Percentiles rank a stretch among this genome's conserved stretches.
Conservation (phyloP, 257 asterid species). For the Plantago ovata region DNA sequence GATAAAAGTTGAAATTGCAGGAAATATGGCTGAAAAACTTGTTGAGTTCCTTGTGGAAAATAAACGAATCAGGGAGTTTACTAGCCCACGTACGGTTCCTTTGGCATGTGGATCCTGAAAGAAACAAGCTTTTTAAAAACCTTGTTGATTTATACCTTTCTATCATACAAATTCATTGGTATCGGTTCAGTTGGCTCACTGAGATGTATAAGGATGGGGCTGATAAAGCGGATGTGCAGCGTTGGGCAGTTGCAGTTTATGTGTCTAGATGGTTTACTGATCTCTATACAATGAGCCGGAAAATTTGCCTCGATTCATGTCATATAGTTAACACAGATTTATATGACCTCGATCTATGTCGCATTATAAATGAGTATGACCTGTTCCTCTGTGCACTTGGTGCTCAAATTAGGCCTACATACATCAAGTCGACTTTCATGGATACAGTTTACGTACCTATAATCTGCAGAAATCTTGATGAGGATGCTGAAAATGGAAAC, state of each 20-base stretch:
- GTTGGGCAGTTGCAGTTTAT: conserved; percentile 4
- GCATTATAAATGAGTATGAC: background rate
- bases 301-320: background rate
- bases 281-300: background rate
- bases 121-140: background rate
- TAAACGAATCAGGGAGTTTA: background rate
- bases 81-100: background rate
- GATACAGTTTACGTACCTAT: background rate
- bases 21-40: background rate
- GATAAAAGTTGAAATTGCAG: background rate
- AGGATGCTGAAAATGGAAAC: background rate
- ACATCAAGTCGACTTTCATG: background rate
- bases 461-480: background rate
- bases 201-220: background rate
- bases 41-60: background rate
- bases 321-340: background rate
- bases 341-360: background rate
- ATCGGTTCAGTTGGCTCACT: background rate
- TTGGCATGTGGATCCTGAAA: background rate
- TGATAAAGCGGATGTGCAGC: background rate
- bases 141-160: background rate
- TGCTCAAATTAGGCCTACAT: conserved; percentile 1
- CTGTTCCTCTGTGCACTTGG: background rate
- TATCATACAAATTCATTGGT: background rate
- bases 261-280: background rate